phyloP scores from a whole-genome alignment of 306 rosid genomes.

The Casuarina equisetifolia region DNA sequence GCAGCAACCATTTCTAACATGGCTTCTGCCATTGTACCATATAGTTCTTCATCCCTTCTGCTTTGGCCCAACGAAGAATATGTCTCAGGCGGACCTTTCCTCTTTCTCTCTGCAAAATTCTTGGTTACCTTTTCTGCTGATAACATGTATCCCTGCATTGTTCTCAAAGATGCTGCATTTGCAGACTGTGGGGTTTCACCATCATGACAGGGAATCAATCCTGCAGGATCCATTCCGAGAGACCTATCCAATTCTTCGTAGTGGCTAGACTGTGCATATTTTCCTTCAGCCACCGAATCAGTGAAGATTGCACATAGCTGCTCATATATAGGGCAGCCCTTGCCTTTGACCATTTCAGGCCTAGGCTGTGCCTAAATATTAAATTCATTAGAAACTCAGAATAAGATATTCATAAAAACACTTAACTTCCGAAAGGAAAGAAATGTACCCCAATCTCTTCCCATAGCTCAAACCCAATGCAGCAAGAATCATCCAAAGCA shows the following conservation, averaged over 20 bases:
- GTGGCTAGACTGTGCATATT: conserved; percentile 85
- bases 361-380: conserved; percentile 52
- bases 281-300: conserved; percentile 70
- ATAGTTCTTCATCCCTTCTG: conserved; percentile 47
- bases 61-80: conserved; percentile 33
- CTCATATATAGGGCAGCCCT: conserved; percentile 82
- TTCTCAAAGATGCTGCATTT: conserved; percentile 37
- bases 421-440: conserved; percentile 4
- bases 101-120: conserved; percentile 51
- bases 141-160: conserved; percentile 35
- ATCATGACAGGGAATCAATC: conserved; percentile 45
- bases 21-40: conserved; percentile 62
- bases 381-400: conserved; percentile 29
- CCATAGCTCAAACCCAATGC: conserved; percentile 70
- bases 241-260: conserved; percentile 65
- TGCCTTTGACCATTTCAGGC: conserved; percentile 57
- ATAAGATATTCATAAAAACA: conserved; percentile 1
- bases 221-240: conserved; percentile 32
- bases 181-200: conserved; percentile 36
- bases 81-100: conserved; percentile 57
- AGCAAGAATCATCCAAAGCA: conserved; percentile 63
- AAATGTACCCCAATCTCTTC: conserved; percentile 66
- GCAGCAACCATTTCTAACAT: conserved; percentile 66
- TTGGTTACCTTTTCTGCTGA: conserved; percentile 43
- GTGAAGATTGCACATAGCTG: conserved; percentile 75